Conservation (phyloP, 2,329 filamentous ascomycete species). For the Ceratocystis destructans region DNA sequence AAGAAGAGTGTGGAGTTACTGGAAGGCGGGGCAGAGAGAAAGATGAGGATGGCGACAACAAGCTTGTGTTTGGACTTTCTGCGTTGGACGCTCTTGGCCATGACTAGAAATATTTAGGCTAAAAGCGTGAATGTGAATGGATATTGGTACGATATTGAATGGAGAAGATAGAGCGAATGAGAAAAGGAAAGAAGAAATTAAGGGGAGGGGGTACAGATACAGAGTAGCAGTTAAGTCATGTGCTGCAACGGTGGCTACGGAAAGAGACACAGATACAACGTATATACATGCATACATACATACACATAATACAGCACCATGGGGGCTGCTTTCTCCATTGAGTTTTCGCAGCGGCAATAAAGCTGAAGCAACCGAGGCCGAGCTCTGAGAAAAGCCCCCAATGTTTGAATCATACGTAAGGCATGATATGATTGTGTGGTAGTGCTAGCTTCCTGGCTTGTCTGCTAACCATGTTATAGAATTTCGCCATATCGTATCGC, state of each 20-base stretch:
- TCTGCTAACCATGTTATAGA: too few relatives aligned
- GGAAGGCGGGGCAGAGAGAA: neutral
- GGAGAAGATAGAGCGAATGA: too few relatives aligned
- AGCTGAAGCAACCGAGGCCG: too few relatives aligned
- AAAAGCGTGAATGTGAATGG: neutral
- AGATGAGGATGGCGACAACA: neutral
- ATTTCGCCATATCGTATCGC: neutral
- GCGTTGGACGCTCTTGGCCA: neutral
- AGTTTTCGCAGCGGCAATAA: too few relatives aligned
- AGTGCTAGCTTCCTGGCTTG: too few relatives aligned
- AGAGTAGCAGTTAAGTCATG: neutral
- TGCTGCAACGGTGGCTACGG: neutral
- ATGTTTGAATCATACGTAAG: too few relatives aligned
- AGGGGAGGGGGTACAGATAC: neutral
- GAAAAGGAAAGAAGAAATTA: too few relatives aligned
- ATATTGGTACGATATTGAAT: too few relatives aligned
- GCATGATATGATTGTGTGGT: too few relatives aligned
- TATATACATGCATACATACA: neutral
- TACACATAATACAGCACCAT: neutral
- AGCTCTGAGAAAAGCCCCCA: too few relatives aligned
- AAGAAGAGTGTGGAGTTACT: neutral
- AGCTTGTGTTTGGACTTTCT: neutral
- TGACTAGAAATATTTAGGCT: neutral
- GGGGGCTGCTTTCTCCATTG: neutral
- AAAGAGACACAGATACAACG: neutral